These are phyloP conservation scores for Exophiala bonariae DNA, from an alignment of 2,329 filamentous ascomycete genomes.

Conservation along the genomic window DNA sequence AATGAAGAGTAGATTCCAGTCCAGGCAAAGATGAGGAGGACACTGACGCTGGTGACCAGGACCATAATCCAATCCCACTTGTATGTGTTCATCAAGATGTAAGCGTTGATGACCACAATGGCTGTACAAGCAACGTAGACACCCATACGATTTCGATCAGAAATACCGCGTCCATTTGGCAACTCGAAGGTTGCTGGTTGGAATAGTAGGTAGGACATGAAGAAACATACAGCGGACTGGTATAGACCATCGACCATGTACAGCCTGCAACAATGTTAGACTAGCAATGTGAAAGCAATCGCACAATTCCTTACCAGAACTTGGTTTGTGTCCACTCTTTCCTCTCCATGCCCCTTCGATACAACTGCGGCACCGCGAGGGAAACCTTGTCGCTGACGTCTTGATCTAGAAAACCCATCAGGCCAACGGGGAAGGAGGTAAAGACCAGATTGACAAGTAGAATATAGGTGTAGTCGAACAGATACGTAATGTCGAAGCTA, in stretches of 20 bases:
- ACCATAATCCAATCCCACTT: constrained; percentile 97
- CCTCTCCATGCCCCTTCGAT: constrained; percentile 91
- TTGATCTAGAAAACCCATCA: constrained; percentile 96
- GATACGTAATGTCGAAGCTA: constrained; percentile 93
- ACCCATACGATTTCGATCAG: constrained; percentile 81
- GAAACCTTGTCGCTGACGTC: constrained; percentile 94
- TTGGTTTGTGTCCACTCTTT: constrained; percentile 95
- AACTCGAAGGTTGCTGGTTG: constrained; percentile 67
- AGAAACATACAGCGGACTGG: constrained; percentile 91
- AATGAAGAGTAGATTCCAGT: constrained; percentile 80
- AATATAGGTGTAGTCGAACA: constrained; percentile 98
- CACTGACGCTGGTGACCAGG: constrained; percentile 77
- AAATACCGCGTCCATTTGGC: constrained; percentile 70
- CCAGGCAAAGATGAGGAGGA: constrained; percentile 90
- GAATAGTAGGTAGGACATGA: constrained; percentile 84
- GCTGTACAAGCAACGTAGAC: constrained; percentile 82
- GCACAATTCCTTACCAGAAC: constrained; percentile 73
- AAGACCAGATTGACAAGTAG: constrained; percentile 95
- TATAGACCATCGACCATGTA: constrained; percentile 96
- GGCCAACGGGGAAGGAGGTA: constrained; percentile 88
- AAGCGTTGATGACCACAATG: constrained; percentile 86
- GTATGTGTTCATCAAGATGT: constrained; percentile 94
- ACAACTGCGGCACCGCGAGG: constrained; percentile 89
- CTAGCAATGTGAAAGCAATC: not conserved
- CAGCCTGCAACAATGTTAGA: constrained; percentile 53